A percentile compares a stretch with the other conserved stretches of the same genome.
Evolutionary conservation across 1,284 basidiomycete genomes (phyloP).

Genomic region (Apiotrichum sp.): DNA sequence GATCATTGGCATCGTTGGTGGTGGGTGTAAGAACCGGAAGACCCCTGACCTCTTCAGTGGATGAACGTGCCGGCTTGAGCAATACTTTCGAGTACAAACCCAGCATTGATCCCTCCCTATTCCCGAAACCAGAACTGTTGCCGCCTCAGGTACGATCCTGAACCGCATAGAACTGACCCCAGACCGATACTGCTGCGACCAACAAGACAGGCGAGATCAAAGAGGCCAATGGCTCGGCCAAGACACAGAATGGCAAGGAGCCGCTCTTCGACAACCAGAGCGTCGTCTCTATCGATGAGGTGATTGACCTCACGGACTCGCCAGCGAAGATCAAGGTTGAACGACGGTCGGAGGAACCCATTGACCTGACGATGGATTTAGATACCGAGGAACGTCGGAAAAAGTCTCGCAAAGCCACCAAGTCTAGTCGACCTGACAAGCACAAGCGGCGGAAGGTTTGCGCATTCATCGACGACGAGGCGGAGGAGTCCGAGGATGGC

Average conservation of each 20-base stretch:
- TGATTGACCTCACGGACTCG: conserved; percentile 10
- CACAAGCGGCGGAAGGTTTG: not conserved
- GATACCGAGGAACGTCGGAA: too few relatives aligned
- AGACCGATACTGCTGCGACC: too few relatives aligned
- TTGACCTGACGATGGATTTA: too few relatives aligned
- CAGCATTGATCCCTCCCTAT: conserved; percentile 11
- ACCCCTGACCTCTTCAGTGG: conserved; percentile 15
- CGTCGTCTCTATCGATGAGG: not conserved
- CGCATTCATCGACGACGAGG: conserved; percentile 6
- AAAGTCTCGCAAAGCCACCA: too few relatives aligned
- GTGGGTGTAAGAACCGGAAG: conserved; percentile 3
- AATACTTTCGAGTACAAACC: conserved; percentile 24
- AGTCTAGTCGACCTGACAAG: too few relatives aligned
- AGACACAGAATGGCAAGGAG: not conserved
- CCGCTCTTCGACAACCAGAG: not conserved
- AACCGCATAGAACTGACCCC: too few relatives aligned
- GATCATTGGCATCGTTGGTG: conserved; percentile 22
- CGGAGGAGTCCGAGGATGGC: not conserved
- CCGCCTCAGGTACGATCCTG: too few relatives aligned
- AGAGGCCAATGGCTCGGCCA: too few relatives aligned
- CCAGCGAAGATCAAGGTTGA: too few relatives aligned
- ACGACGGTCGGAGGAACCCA: too few relatives aligned
- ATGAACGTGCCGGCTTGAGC: conserved; percentile 33
- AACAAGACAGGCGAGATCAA: too few relatives aligned
- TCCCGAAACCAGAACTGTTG: conserved; percentile 8